Percentiles rank a stretch among this genome's conserved stretches.
phyloP scores from a whole-genome alignment of 495 filamentous ascomycete species.

The Xylaria nigripes region DNA sequence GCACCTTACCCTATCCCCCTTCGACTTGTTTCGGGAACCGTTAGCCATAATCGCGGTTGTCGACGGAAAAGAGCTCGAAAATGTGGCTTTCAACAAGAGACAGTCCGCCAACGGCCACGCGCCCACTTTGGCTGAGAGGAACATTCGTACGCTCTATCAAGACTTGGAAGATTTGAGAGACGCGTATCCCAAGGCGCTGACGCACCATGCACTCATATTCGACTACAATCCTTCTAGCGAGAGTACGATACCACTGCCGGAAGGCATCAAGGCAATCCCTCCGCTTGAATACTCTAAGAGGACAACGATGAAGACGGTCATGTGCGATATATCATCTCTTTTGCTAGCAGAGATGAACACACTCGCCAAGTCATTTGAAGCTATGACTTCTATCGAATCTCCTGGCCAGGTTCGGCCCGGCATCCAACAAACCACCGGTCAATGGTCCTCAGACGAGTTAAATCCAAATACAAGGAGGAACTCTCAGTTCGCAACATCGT shows the following conservation, averaged over 20 bases:
- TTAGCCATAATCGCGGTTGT: slow-evolving; percentile 71
- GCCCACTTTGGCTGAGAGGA: slow-evolving; percentile 37
- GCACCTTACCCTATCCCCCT: slow-evolving; percentile 70
- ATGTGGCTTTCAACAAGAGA: slow-evolving; percentile 36
- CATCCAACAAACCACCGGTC: slow-evolving; percentile 21
- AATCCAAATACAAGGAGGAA: slow-evolving; percentile 39
- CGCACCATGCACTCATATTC: slow-evolving; percentile 73
- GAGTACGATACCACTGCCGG: slow-evolving; percentile 41
- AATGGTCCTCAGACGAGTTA: slow-evolving; percentile 31
- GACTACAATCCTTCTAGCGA: slow-evolving; percentile 48
- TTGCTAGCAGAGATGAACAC: slow-evolving; percentile 82
- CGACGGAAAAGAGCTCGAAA: slow-evolving; percentile 56
- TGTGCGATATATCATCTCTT: slow-evolving; percentile 82
- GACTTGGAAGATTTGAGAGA: slow-evolving; percentile 63
- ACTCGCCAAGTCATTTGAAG: slow-evolving; percentile 79
- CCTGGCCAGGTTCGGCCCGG: slow-evolving; percentile 40
- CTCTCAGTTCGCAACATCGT: slow-evolving; percentile 43
- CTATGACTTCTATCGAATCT: slow-evolving; percentile 68
- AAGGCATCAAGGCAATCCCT: slow-evolving; percentile 67
- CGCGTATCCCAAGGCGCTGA: slow-evolving; percentile 63
- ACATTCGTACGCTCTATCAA: slow-evolving; percentile 48
- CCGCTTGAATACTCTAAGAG: slow-evolving; percentile 58
- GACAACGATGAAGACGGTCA: slow-evolving; percentile 89
- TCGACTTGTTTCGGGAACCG: slow-evolving; percentile 76
- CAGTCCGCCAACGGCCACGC: slow-evolving; percentile 38